A percentile compares a stretch with the other conserved stretches of the same genome.
Conservation (phyloP, 164 flowering plant species). For the Umbellularia californica region DNA sequence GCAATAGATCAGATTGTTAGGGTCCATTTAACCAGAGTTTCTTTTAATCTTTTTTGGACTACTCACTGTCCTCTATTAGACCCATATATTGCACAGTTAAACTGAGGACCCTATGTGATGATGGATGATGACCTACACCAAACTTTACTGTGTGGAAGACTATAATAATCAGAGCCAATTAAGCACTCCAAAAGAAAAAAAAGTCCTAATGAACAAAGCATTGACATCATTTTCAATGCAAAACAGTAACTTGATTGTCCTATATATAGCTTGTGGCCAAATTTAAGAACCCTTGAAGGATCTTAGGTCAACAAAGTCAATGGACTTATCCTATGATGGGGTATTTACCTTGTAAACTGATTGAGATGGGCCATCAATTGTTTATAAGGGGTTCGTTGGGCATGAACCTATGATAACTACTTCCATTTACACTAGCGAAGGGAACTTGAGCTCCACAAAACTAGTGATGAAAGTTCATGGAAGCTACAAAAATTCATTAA, state of each 20-base stretch:
- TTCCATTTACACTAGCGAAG: background rate
- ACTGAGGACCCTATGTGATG: no score
- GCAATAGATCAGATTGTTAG: no score
- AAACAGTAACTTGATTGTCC: background rate
- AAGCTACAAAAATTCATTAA: background rate
- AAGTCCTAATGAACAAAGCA: no score
- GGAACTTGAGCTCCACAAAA: background rate
- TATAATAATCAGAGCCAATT: no score
- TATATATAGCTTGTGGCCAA: background rate
- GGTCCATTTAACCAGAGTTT: no score
- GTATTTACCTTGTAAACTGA: background rate
- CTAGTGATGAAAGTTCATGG: background rate
- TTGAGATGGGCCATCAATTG: background rate
- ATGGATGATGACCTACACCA: no score
- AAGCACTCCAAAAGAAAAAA: no score
- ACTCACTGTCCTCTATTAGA: no score
- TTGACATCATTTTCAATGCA: background rate
- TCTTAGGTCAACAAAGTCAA: background rate
- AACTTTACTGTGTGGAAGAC: no score
- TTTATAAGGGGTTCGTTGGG: background rate
- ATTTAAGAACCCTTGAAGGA: background rate
- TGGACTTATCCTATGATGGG: background rate
- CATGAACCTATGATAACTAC: background rate
- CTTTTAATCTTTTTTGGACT: no score
- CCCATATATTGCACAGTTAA: no score